Evolutionary conservation across 2,329 filamentous ascomycete species (phyloP).

Genomic region (Pseudogymnoascus sp.): DNA sequence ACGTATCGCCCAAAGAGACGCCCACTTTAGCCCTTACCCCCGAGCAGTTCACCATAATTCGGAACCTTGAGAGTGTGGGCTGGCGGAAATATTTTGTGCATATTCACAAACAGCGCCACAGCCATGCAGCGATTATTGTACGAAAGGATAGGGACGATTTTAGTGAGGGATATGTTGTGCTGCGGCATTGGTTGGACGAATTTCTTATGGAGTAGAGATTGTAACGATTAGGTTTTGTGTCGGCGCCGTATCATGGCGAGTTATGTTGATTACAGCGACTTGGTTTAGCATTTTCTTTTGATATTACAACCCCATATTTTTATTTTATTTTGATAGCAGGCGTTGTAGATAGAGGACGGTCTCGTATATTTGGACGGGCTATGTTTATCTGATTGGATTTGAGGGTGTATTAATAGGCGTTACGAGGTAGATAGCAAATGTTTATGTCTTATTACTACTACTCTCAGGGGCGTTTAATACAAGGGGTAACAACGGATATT

Average conservation of each 20-base stretch:
- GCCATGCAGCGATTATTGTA: slow-evolving; percentile 85
- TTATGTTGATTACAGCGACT: background rate
- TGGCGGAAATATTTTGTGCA: slow-evolving; percentile 63
- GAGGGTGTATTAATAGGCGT: background rate
- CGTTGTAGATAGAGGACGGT: background rate
- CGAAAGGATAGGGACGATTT: slow-evolving; percentile 60
- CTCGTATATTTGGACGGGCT: background rate
- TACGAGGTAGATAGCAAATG: background rate
- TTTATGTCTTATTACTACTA: background rate
- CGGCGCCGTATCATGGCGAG: background rate
- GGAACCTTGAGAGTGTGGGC: slow-evolving; percentile 59
- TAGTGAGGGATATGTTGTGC: slow-evolving; percentile 67
- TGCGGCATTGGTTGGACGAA: slow-evolving; percentile 71
- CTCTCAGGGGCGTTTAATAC: background rate
- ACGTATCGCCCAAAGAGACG: slow-evolving; percentile 27
- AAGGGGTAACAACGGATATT: background rate
- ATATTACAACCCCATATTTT: background rate
- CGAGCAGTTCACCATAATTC: slow-evolving; percentile 79
- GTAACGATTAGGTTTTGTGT: background rate
- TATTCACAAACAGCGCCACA: slow-evolving; percentile 71
- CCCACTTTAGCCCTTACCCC: slow-evolving; percentile 72
- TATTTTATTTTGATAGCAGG: background rate
- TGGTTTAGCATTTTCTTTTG: background rate
- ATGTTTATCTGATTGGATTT: background rate
- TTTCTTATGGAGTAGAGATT: slow-evolving; percentile 41